Evolutionary conservation across 441 rosid genomes (phyloP), one percentile per base, ranked within the genome.

Genomic region (Capsella rubella): DNA sequence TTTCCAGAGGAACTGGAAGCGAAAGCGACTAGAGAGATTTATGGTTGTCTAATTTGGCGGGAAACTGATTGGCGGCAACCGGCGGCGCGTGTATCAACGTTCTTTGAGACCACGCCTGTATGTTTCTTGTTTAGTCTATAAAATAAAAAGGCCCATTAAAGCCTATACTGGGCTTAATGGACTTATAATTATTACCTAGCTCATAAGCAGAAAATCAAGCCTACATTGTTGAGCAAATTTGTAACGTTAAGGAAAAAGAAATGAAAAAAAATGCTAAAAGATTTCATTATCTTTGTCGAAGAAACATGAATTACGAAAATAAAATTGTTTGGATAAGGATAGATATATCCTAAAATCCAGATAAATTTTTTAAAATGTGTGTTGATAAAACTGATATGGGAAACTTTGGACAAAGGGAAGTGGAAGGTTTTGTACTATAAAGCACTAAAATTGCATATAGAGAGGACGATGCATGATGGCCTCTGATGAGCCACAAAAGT

Each of bases 31-130:
- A n/a, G 8, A 34, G 59, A 5, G 43, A 32, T n/a, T 40, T 27
- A 46, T 46, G 40, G 29, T 21, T 21, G 58, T 67, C 62, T 72
- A 72, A 18, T 28, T 71, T 85, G 95, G 93, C 93, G 95, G 97
- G 91, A 89, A 86, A 3, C 14, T 13, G 18, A 5, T 49, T 79
- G 90, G 94, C 88, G 88, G 82, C 76, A 77, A 65, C 71, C 73
- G 75, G 78, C 71, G 83, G 82, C 79, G 84, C 85, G 84, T 85
- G 80, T 11, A 4, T 3, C 28, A 69, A 78, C 79, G 73, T 61
- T 11, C 71, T 18, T 4, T 14, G 50, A 28, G 21, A 50, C 18
- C 32, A 46, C 61, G 75, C 66, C 60, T 49, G 58, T 55, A 3
- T 55, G 51, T 61, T 18, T 60, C 16, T 40, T 70, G 39, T 27